A percentile compares a stretch with the other conserved stretches of the same genome.
phyloP scores from a whole-genome alignment of 352 stramenopile species.

The Phytophthora capsici region DNA sequence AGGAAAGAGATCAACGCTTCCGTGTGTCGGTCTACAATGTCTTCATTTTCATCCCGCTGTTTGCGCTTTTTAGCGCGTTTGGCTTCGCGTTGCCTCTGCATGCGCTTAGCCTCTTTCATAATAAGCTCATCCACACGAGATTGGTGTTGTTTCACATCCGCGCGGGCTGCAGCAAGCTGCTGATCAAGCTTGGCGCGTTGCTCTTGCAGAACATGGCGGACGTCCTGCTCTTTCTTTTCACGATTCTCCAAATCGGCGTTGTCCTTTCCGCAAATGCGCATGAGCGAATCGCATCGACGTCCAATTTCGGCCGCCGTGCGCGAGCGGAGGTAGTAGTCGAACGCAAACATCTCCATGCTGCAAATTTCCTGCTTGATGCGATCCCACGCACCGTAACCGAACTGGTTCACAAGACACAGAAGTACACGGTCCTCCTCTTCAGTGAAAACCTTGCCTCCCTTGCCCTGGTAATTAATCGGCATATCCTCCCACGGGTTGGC shows the following conservation, averaged over 20 bases:
- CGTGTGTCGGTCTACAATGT: constrained; percentile 64
- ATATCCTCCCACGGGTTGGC: constrained; percentile 88
- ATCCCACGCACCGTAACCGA: constrained; percentile 97
- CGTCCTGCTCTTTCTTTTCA: constrained; percentile 79
- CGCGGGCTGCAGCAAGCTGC: constrained; percentile 64
- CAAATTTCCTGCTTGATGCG: constrained; percentile 97
- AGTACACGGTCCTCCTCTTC: constrained; percentile 98
- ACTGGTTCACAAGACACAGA: constrained; percentile 96
- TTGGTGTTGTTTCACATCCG: constrained; percentile 81
- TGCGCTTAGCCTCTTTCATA: constrained; percentile 89
- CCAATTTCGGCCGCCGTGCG: constrained; percentile 95
- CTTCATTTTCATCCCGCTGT: constrained; percentile 70
- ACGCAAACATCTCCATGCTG: constrained; percentile 93
- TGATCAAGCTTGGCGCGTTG: constrained; percentile 78
- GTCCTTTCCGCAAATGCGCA: constrained; percentile 95
- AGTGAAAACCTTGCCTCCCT: constrained; percentile 93
- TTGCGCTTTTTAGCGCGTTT: constrained; percentile 87
- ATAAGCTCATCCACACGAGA: constrained; percentile 84
- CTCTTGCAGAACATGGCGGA: constrained; percentile 60
- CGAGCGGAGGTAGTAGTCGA: constrained; percentile 99
- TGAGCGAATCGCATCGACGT: constrained; percentile 94
- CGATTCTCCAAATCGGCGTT: constrained; percentile 85
- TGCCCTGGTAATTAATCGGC: constrained; percentile 91
- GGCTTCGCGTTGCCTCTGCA: constrained; percentile 82
- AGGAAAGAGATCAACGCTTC: constrained; percentile 71